Evolutionary conservation across 257 asterid species (phyloP).

Genomic region (Cinchona pubescens): DNA sequence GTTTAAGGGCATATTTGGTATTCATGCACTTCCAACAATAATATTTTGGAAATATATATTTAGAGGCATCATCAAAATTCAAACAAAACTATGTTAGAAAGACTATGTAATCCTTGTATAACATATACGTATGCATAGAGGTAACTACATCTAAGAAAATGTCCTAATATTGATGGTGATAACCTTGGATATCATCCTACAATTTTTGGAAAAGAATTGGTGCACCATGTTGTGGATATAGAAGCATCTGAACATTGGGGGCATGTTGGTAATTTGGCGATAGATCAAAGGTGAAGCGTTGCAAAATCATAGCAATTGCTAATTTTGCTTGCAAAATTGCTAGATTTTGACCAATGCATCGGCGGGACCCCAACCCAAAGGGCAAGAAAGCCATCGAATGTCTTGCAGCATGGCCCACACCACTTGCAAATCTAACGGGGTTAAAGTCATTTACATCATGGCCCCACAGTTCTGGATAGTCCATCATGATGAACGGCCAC

Average conservation of each 20-base stretch:
- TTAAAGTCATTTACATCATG: slow-evolving; percentile 72
- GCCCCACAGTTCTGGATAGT: slow-evolving; percentile 68
- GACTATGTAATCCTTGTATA: background rate
- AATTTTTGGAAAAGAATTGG: slow-evolving; percentile 70
- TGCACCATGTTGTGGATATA: slow-evolving; percentile 83
- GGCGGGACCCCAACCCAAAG: slow-evolving; percentile 74
- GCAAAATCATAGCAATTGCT: slow-evolving; percentile 68
- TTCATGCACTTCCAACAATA: too few species aligned
- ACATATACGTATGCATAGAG: background rate
- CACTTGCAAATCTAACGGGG: slow-evolving; percentile 71
- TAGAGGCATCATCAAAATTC: background rate
- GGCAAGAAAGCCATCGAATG: slow-evolving; percentile 85
- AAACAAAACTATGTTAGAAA: background rate
- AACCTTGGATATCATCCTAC: slow-evolving; percentile 21
- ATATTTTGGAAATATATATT: too few species aligned
- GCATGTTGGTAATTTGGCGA: slow-evolving; percentile 71
- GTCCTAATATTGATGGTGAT: background rate
- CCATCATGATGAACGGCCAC: slow-evolving; percentile 87
- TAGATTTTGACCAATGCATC: slow-evolving; percentile 83
- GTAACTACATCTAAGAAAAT: background rate
- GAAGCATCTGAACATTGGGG: slow-evolving; percentile 59
- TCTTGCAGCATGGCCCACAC: slow-evolving; percentile 63
- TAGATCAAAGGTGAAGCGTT: slow-evolving; percentile 61
- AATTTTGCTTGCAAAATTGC: slow-evolving; percentile 79
- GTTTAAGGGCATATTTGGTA: too few species aligned